A percentile compares a stretch with the other conserved stretches of the same genome.
These are phyloP conservation scores for Hapsidospora chrysogenum DNA, from an alignment of 495 filamentous ascomycete species.

Conservation along the genomic window DNA sequence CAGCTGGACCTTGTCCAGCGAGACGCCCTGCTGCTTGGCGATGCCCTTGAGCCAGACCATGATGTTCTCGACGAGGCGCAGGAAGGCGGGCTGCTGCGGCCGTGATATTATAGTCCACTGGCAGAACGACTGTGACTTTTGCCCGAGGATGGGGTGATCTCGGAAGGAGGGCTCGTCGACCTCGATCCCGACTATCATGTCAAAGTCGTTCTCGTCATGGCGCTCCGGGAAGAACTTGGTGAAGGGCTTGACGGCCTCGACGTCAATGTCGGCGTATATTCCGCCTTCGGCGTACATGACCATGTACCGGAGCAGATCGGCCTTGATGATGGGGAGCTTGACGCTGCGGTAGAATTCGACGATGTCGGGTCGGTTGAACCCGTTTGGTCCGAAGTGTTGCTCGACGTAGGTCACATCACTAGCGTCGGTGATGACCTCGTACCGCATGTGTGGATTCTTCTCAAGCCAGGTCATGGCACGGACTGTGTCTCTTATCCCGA, in stretches of 20 bases:
- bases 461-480: constrained; percentile 37
- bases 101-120: constrained; percentile 56
- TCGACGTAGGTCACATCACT: constrained; percentile 43
- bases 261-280: constrained; percentile 41
- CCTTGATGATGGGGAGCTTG: constrained; percentile 41
- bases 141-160: constrained; percentile 43
- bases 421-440: constrained; percentile 48
- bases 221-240: constrained; percentile 33
- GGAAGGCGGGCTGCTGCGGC: constrained; percentile 43
- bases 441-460: constrained; percentile 40
- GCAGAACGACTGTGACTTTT: constrained; percentile 45
- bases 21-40: constrained; percentile 30
- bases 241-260: constrained; percentile 31
- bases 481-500: constrained; percentile 36
- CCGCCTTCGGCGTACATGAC: constrained; percentile 41
- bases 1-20: constrained; percentile 36
- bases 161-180: constrained; percentile 45
- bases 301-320: constrained; percentile 42
- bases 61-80: constrained; percentile 42
- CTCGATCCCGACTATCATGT: constrained; percentile 47
- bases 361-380: constrained; percentile 43
- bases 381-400: constrained; percentile 35
- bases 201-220: constrained; percentile 30
- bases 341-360: constrained; percentile 38
- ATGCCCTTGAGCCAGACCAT: constrained; percentile 39